Conservation (phyloP, 495 filamentous ascomycete species). For the Xylaria palmicola region DNA sequence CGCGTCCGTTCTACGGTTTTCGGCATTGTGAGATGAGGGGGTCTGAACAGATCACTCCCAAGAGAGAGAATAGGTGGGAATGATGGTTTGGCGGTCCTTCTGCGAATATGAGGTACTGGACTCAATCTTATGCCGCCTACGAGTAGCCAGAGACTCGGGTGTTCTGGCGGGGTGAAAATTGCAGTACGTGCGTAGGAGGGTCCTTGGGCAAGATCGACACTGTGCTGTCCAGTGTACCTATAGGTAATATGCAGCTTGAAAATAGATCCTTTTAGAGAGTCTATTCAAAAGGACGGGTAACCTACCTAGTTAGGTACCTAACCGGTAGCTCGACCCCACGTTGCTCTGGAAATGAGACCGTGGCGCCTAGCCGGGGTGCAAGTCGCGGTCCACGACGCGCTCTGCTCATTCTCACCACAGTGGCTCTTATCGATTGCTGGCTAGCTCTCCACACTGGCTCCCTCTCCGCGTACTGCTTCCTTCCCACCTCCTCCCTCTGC, state of each 20-base stretch:
- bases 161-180: slow-evolving; percentile 16
- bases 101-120: too few relatives aligned
- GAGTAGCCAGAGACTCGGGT: not conserved
- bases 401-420: not conserved
- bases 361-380: not conserved
- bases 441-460: not conserved
- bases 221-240: not conserved
- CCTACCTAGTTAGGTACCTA: too few relatives aligned
- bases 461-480: slow-evolving; percentile 1
- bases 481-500: too few relatives aligned
- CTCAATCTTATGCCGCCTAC: not conserved
- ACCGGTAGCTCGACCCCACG: slow-evolving; percentile 1
- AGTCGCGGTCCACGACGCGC: slow-evolving; percentile 16
- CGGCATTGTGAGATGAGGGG: slow-evolving; percentile 56
- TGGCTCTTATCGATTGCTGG: slow-evolving; percentile 12
- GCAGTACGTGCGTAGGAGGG: not conserved
- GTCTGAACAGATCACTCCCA: not conserved
- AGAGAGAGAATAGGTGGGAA: not conserved
- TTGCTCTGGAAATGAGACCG: slow-evolving; percentile 21
- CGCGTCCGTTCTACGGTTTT: slow-evolving; percentile 74
- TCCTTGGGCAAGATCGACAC: not conserved
- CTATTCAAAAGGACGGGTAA: not conserved
- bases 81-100: not conserved
- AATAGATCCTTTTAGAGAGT: not conserved
- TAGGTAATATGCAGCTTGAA: too few relatives aligned